phyloP scores from a whole-genome alignment of 371 early-diverging fungal genomes.

The Conidiobolus incongruus region DNA sequence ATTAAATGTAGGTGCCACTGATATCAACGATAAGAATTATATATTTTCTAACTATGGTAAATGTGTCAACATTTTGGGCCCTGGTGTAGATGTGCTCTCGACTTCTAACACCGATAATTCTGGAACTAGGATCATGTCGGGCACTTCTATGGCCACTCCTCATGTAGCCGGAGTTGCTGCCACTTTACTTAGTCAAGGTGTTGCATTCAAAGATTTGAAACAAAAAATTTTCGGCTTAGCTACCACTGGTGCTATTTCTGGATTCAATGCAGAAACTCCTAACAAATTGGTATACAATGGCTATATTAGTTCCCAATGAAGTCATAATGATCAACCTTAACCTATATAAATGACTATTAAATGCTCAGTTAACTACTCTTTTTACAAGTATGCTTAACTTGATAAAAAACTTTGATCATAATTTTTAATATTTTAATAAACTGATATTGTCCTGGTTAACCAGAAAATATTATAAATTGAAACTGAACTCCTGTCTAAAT shows the following conservation, averaged over 20 bases:
- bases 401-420: no score
- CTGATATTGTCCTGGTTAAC: no score
- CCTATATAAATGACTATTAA: no score
- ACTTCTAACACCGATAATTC: slow-evolving; percentile 53
- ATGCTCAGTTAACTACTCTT: no score
- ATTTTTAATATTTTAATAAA: no score
- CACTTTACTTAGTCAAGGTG: no score
- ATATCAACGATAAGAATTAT: slow-evolving; percentile 27
- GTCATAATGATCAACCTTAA: no score
- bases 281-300: not conserved
- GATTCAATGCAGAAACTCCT: not conserved
- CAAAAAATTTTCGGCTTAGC: not conserved
- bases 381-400: no score
- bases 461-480: no score
- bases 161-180: slow-evolving; percentile 58
- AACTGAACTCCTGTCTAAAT: no score
- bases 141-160: slow-evolving; percentile 78
- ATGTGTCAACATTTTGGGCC: slow-evolving; percentile 34
- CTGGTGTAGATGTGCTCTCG: slow-evolving; percentile 76
- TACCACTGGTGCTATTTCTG: not conserved
- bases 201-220: no score
- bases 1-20: slow-evolving; percentile 45
- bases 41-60: slow-evolving; percentile 55
- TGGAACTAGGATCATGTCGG: slow-evolving; percentile 40
- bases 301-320: no score